Conservation (phyloP, 192 early-diverging fungal genomes). For the Backusella luteola region DNA sequence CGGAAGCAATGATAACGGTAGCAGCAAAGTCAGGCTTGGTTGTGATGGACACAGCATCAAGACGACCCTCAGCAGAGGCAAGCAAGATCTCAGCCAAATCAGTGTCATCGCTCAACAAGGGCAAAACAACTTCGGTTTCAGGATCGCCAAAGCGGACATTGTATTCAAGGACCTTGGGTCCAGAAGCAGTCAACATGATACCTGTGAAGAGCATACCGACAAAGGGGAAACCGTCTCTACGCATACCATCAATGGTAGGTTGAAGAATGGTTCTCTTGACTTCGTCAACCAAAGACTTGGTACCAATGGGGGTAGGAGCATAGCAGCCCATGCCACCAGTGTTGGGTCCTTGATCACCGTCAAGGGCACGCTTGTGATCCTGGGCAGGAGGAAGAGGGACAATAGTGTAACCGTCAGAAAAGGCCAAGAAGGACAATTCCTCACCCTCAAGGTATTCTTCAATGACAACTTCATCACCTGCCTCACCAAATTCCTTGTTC, state of each 20-base stretch:
- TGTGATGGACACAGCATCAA: slow-evolving; percentile 80
- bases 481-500: slow-evolving; percentile 82
- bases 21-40: slow-evolving; percentile 79
- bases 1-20: slow-evolving; percentile 91
- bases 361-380: slow-evolving; percentile 97
- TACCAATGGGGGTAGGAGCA: slow-evolving; percentile 91
- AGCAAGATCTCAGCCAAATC: slow-evolving; percentile 88
- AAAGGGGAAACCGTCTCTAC: slow-evolving; percentile 93
- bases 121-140: slow-evolving; percentile 94
- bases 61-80: slow-evolving; percentile 84
- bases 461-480: slow-evolving; percentile 91
- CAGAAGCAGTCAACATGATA: slow-evolving; percentile 88
- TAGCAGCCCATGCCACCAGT: slow-evolving; percentile 99
- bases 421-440: slow-evolving; percentile 89
- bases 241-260: slow-evolving; percentile 95
- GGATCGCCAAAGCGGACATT: slow-evolving; percentile 99
- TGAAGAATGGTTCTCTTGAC: slow-evolving; percentile 82
- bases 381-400: slow-evolving; percentile 90
- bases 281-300: slow-evolving; percentile 64
- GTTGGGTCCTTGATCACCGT: slow-evolving; percentile 92
- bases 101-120: slow-evolving; percentile 78
- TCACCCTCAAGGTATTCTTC: slow-evolving; percentile 94
- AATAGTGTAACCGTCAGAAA: slow-evolving; percentile 95
- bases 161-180: slow-evolving; percentile 96
- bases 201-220: slow-evolving; percentile 97